Evolutionary conservation across 164 flowering plant genomes (phyloP).

Genomic region (Annona squamosa): DNA sequence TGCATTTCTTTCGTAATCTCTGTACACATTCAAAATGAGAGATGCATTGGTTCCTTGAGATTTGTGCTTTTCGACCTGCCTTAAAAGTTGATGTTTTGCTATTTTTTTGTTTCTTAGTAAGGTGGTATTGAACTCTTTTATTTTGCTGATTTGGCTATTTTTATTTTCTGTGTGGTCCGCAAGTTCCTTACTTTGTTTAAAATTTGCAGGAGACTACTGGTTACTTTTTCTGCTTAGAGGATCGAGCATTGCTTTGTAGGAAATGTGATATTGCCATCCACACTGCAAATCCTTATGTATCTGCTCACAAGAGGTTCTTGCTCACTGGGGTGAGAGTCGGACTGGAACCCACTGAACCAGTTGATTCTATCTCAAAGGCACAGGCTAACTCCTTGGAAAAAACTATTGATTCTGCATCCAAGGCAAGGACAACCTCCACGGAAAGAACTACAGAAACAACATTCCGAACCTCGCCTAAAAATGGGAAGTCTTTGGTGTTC

Average conservation of each 20-base stretch:
- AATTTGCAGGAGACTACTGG: slow-evolving; percentile 65
- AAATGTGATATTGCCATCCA: slow-evolving; percentile 86
- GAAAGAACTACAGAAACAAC: background rate
- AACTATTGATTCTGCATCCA: slow-evolving; percentile 14
- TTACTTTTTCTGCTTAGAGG: slow-evolving; percentile 88
- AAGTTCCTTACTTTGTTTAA: background rate
- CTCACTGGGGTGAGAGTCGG: slow-evolving; percentile 92
- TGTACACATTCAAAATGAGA: too few relatives aligned
- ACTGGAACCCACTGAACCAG: slow-evolving; percentile 46
- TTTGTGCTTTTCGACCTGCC: too few relatives aligned
- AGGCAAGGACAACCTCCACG: slow-evolving; percentile 2
- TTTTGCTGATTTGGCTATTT: background rate
- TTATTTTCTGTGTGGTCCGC: background rate
- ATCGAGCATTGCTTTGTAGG: slow-evolving; percentile 86
- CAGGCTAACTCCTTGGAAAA: slow-evolving; percentile 31
- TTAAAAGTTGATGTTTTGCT: too few relatives aligned
- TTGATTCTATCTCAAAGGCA: slow-evolving; percentile 30
- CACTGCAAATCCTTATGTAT: slow-evolving; percentile 56
- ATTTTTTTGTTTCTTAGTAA: background rate
- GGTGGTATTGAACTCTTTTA: background rate
- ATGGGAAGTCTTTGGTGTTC: slow-evolving; percentile 19
- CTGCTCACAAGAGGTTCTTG: slow-evolving; percentile 76
- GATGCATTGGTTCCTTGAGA: too few relatives aligned
- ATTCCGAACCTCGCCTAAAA: slow-evolving; percentile 1
- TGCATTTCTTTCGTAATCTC: background rate